A percentile compares a stretch with the other conserved stretches of the same genome.
phyloP scores from a whole-genome alignment of 768 basidiomycete species.

The Paxillus rubicundulus region DNA sequence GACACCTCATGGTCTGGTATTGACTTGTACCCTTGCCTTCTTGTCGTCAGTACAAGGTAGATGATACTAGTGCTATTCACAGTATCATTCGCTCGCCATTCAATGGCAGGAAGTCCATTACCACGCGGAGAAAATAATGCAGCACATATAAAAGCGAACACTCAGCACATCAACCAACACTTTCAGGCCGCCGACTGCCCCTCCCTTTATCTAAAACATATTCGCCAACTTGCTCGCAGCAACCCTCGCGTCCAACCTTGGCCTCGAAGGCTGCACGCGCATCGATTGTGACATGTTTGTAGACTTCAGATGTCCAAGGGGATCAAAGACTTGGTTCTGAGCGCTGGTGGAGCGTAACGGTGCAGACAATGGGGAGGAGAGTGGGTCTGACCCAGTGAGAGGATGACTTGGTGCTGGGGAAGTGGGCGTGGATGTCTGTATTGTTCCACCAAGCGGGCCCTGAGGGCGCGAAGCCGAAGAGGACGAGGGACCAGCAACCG shows the following conservation, averaged over 20 bases:
- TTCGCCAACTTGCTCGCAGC: constrained; percentile 90
- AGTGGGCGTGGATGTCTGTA: constrained; percentile 6
- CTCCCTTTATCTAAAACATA: constrained; percentile 55
- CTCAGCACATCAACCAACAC: constrained; percentile 5
- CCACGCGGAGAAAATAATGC: constrained; percentile 10
- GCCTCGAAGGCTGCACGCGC: constrained; percentile 66
- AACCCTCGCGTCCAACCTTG: constrained; percentile 78
- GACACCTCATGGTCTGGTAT: too few species aligned
- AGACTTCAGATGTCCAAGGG: constrained; percentile 60
- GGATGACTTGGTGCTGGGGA: constrained; percentile 13
- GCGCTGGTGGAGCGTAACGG: constrained; percentile 18
- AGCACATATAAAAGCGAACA: constrained; percentile 18
- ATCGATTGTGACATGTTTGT: constrained; percentile 71
- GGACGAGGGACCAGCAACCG: constrained; percentile 35
- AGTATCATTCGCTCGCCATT: not conserved
- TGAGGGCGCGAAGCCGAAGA: constrained; percentile 32
- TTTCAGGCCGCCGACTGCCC: not conserved
- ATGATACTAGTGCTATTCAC: not conserved
- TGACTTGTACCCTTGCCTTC: too few species aligned
- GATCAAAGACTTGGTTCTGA: constrained; percentile 47
- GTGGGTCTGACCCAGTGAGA: constrained; percentile 16
- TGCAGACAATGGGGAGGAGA: constrained; percentile 7
- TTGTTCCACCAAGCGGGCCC: constrained; percentile 13
- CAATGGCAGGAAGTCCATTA: constrained; percentile 6
- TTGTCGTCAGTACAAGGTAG: not conserved